A percentile compares a stretch with the other conserved stretches of the same genome.
phyloP scores from a whole-genome alignment of 164 flowering plant genomes.

The Dillenia suffruticosa region DNA sequence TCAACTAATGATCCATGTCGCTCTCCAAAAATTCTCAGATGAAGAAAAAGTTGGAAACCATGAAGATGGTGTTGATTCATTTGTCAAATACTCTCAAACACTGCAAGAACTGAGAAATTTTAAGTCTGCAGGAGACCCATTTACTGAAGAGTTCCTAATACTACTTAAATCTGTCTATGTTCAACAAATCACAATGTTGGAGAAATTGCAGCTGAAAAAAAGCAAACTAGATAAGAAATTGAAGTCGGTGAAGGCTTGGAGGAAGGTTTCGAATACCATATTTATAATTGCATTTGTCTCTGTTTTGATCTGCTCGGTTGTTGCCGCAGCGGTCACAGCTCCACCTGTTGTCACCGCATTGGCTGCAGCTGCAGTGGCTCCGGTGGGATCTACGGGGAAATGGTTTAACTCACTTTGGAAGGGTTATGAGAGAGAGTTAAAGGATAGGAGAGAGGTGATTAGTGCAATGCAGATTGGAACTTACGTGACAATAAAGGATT shows the following conservation, averaged over 20 bases:
- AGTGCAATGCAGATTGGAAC: constrained; percentile 56
- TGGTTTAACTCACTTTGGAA: constrained; percentile 81
- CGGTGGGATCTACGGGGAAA: constrained; percentile 75
- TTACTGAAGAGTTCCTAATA: constrained; percentile 57
- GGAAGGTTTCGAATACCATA: constrained; percentile 60
- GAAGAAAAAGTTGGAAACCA: constrained; percentile 24
- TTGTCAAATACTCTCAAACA: constrained; percentile 29
- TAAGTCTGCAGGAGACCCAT: constrained; percentile 64
- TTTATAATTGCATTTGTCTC: constrained; percentile 64
- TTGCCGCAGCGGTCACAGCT: constrained; percentile 82
- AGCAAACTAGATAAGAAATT: constrained; percentile 69
- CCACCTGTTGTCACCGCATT: constrained; percentile 78
- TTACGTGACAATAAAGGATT: constrained; percentile 52
- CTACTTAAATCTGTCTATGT: constrained; percentile 44
- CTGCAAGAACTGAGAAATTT: constrained; percentile 52
- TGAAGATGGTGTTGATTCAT: constrained; percentile 18
- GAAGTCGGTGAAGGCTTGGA: constrained; percentile 50
- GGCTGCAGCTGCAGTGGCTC: constrained; percentile 72
- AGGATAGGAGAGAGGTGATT: constrained; percentile 57
- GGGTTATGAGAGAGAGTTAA: constrained; percentile 48
- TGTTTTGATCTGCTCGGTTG: constrained; percentile 72
- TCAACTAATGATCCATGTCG: constrained; percentile 56
- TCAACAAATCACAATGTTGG: constrained; percentile 56
- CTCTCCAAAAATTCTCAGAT: constrained; percentile 59
- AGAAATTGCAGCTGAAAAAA: constrained; percentile 47